Conservation (phyloP, 805 yeast genomes). For the Barnettozyma californica region DNA sequence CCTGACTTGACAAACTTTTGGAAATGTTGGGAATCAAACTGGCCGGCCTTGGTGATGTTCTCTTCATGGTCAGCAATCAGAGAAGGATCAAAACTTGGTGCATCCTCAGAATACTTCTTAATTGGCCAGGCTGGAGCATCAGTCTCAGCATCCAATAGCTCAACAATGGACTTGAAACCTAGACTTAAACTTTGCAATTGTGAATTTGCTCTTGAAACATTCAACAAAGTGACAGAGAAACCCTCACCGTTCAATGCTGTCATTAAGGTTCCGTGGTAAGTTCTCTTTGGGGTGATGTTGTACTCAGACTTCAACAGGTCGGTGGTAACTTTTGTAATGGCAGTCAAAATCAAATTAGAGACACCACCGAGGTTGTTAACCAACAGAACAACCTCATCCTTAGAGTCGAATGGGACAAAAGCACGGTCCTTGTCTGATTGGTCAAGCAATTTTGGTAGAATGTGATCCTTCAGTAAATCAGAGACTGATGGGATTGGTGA, state of each 20-base stretch:
- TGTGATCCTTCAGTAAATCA: constrained; percentile 46
- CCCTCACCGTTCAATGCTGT: constrained; percentile 93
- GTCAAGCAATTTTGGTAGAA: constrained; percentile 60
- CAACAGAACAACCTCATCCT: constrained; percentile 65
- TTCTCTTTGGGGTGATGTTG: constrained; percentile 57
- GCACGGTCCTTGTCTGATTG: constrained; percentile 69
- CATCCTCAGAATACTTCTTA: constrained; percentile 22
- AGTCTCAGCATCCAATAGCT: constrained; percentile 64
- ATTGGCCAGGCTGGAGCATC: constrained; percentile 77
- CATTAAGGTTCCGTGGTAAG: constrained; percentile 72
- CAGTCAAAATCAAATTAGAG: constrained; percentile 70
- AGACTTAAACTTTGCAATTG: constrained; percentile 20
- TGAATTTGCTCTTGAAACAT: constrained; percentile 49
- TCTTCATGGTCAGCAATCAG: constrained; percentile 27
- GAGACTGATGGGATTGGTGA: constrained; percentile 64
- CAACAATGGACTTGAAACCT: constrained; percentile 36
- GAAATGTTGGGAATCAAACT: constrained; percentile 29
- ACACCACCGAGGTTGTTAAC: constrained; percentile 90
- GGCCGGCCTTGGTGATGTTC: constrained; percentile 31
- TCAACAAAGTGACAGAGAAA: constrained; percentile 76
- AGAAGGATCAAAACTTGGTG: constrained; percentile 28
- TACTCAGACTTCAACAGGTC: constrained; percentile 48
- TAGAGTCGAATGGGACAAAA: constrained; percentile 61
- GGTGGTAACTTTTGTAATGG: constrained; percentile 58
- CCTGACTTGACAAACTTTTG: constrained; percentile 38